These are phyloP conservation scores for Xylaria flabelliformis DNA, from an alignment of 495 filamentous ascomycete species.

Conservation along the genomic window DNA sequence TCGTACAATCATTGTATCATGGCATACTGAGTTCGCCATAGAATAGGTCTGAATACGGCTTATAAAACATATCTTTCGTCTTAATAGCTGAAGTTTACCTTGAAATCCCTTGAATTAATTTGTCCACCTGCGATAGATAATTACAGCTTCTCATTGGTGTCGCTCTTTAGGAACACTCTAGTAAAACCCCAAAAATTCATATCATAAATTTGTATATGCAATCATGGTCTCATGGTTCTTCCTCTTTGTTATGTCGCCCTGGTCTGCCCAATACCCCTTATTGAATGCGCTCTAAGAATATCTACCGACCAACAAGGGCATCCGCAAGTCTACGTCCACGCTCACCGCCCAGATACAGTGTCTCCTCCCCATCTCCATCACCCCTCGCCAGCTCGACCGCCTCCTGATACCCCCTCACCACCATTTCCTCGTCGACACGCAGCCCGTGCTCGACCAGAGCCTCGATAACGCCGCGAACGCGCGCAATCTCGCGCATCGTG, in stretches of 20 bases:
- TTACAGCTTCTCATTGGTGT: neutral
- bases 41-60: neutral
- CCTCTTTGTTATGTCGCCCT: neutral
- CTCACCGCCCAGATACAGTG: conserved; percentile 74
- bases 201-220: neutral
- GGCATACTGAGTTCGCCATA: neutral
- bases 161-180: neutral
- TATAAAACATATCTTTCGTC: neutral
- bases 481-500: conserved; percentile 86
- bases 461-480: conserved; percentile 77
- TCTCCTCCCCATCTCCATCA: conserved; percentile 54
- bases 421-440: conserved; percentile 90
- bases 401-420: conserved; percentile 80
- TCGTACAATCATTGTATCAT: neutral
- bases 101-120: neutral
- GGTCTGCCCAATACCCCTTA: neutral
- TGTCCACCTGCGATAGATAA: neutral
- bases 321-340: conserved; percentile 70
- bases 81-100: neutral
- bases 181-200: neutral
- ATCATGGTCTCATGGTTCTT: conserved; percentile 19
- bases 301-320: conserved; percentile 53
- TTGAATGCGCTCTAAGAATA: neutral
- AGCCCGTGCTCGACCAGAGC: conserved; percentile 81
- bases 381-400: conserved; percentile 74